Percentiles rank a stretch among this genome's conserved stretches.
These are phyloP conservation scores for Mesembryanthemum crystallinum DNA, from an alignment of 148 eudicot species.

Conservation along the genomic window DNA sequence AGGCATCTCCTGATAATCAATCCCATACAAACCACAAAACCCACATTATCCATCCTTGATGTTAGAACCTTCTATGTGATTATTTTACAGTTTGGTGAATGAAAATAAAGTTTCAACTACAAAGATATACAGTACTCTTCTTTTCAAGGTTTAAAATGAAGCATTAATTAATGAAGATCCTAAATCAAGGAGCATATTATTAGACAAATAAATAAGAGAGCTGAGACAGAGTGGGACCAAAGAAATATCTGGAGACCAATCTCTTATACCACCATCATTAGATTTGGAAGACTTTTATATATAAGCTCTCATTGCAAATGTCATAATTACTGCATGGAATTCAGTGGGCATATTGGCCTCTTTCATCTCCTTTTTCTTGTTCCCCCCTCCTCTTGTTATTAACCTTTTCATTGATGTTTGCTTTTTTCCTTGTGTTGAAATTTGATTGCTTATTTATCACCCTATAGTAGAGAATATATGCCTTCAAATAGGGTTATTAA, in stretches of 20 bases:
- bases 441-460: slow-evolving; percentile 3
- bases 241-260: slow-evolving; percentile 25
- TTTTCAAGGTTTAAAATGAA: slow-evolving; percentile 15
- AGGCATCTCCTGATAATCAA: too few species aligned
- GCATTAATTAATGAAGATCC: background rate
- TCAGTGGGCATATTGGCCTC: slow-evolving; percentile 30
- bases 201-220: slow-evolving; percentile 2
- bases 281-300: slow-evolving; percentile 3
- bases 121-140: background rate
- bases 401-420: slow-evolving; percentile 3
- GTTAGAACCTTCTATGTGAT: background rate
- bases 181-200: background rate
- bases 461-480: slow-evolving; percentile 1
- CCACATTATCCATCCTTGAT: slow-evolving; percentile 8
- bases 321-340: slow-evolving; percentile 37
- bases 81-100: slow-evolving; percentile 15
- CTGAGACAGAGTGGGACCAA: slow-evolving; percentile 29
- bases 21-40: background rate
- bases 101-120: slow-evolving; percentile 25
- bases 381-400: background rate
- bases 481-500: too few species aligned
- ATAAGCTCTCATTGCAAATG: slow-evolving; percentile 17
- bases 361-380: background rate
- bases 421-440: background rate
- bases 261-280: slow-evolving; percentile 25